Evolutionary conservation across 441 rosid species (phyloP), one percentile per base, ranked within the genome.

Genomic region (Populus hybrid): DNA sequence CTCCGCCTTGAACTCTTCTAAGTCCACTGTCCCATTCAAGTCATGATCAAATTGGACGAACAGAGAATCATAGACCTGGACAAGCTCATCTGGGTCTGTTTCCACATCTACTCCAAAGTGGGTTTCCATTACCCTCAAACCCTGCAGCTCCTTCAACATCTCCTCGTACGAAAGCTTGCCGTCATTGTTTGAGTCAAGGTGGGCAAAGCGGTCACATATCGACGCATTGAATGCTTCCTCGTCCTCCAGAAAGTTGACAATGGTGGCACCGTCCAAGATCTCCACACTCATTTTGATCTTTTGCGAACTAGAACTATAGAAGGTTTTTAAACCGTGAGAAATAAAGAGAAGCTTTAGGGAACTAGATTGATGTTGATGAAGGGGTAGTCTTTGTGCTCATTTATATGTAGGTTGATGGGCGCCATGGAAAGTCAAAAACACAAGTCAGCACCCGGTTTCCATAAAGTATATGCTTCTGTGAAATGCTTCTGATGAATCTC

Each of bases 1-100:
- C 84, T 85, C 87, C 26, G 77, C 76, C 84, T 75, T 85, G 81
- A 87, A 84, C 87, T 85, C 91, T 78, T 88, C 84, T 36, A 84
- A 64, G 63, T 88, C 90, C 67, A 87, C 82, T 3, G 72, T 40
- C 21, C 86, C 89, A 31, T 82, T 84, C 20, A 80, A 70, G 77
- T 89, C 90, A 36, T 79, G 87, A 66, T 87, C 91, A 18, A 83
- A 85, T 76, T 82, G 82, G 65, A 64, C 24, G 12, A 88, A 88
- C 61, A 86, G 67, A 16, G 85, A 78, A 16, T 68, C 77, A 70
- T 86, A 85, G 8, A 84, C 80, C 0, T n/a, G 50, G 21, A 77
- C 83, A 7, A 84, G 74, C 78, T 86, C 86, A 0, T 78, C 77
- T 0, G 83, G 87, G 64, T 84, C 87, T 0, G 80, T 82, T 59